Evolutionary conservation across 2,329 filamentous ascomycete genomes (phyloP), one percentile per base, ranked within the genome.

Genomic region (Xylaria multiplex): DNA sequence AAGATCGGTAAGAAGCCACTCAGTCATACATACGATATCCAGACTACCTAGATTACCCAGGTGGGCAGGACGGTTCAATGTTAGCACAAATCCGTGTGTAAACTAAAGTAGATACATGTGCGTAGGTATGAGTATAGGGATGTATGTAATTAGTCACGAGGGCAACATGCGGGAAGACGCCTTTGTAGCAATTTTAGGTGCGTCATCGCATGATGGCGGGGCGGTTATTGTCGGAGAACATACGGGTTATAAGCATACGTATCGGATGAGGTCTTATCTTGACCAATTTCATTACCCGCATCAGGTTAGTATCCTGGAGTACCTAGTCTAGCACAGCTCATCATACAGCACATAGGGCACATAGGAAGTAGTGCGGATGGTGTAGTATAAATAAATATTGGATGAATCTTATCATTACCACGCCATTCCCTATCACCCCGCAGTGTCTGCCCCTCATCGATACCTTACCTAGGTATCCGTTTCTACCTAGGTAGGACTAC

Each of bases 381-480:
- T 32, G 46, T 49, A 24, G 48, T 32, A 30, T 43, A 22, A 24
- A 27, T 24, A 43, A 19, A 22, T 16, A 14, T 22, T 13, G 13
- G 22, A 7, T 19, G 40, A 4, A 40, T 52, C 57, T 16, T 37
- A 52, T 54, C 40, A 60, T 24, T 30, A 54, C 27, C 40, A 27
- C 52, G 37, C 52, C 43, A 43, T 57, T 6, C 24, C 45, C 46
- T 40, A 48, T 42, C 42, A 52, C 66, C 64, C 66, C 64, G 61
- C 64, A 65, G 50, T 46, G 55, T 54, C 53, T 69, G 59, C 66
- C 68, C 68, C 66, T 68, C 68, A 66, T 45, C 52, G 9, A 6
- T 37, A 8, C 35, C 8, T 13, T 48, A 27, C 37, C 4, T 40
- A 40, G 37, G 37, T 14, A 40, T 40, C 37, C 37, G 9, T 40